Percentiles rank a stretch among this genome's conserved stretches.
Evolutionary conservation across 768 basidiomycete genomes (phyloP).

Genomic region (Dendrothele bispora): DNA sequence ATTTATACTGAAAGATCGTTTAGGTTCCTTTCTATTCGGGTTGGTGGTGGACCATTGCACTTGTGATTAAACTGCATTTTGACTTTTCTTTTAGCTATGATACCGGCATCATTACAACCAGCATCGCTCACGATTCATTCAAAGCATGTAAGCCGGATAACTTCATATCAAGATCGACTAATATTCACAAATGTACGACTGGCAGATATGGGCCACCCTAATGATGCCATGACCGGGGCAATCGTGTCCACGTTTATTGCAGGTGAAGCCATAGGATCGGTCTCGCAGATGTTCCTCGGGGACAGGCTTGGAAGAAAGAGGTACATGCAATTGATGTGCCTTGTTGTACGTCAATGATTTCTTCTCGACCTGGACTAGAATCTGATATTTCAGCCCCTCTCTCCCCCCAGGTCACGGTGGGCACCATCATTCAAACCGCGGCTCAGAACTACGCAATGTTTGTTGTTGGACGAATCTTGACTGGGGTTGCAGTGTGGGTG

Average conservation of each 20-base stretch:
- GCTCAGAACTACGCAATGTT: slow-evolving; percentile 5
- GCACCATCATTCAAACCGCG: slow-evolving; percentile 5
- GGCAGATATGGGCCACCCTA: slow-evolving; percentile 5
- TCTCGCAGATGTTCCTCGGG: slow-evolving; percentile 2
- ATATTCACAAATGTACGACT: no score
- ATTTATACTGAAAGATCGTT: not conserved
- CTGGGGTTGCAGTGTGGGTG: slow-evolving; percentile 5
- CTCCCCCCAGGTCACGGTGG: not conserved
- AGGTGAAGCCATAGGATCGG: slow-evolving; percentile 1
- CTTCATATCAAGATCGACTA: not conserved
- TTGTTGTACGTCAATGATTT: no score
- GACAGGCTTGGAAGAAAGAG: slow-evolving; percentile 2
- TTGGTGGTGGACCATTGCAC: not conserved
- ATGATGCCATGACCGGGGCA: slow-evolving; percentile 1
- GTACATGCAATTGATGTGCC: slow-evolving; percentile 5
- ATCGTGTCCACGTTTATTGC: slow-evolving; percentile 2
- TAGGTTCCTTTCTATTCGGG: not conserved
- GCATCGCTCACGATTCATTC: slow-evolving; percentile 5
- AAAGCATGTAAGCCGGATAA: not conserved
- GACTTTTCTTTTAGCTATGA: no score
- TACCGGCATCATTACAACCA: slow-evolving; percentile 1
- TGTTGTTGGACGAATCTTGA: not conserved
- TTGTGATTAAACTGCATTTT: not conserved
- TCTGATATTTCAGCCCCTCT: no score
- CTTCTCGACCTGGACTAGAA: no score